phyloP scores from a whole-genome alignment of 257 asterid genomes.

The Ilex asprella region DNA sequence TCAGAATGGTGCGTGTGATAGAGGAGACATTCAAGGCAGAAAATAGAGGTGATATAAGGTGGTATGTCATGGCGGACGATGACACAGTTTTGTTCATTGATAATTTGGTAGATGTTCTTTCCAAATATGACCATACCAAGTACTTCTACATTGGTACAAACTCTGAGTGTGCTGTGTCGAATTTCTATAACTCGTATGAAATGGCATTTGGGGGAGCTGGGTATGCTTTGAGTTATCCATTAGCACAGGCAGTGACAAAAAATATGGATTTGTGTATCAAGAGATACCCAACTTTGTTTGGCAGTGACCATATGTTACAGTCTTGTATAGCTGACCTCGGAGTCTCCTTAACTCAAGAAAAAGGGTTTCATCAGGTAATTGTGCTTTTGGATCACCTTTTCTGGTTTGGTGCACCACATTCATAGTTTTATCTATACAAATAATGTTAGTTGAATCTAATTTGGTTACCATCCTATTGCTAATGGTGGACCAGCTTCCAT shows the following conservation, averaged over 20 bases:
- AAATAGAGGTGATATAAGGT: neutral
- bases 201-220: constrained; percentile 83
- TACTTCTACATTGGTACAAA: constrained; percentile 48
- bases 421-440: neutral
- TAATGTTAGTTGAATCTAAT: neutral
- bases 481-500: too few relatives aligned
- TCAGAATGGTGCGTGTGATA: constrained; percentile 54
- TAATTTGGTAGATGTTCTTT: constrained; percentile 44
- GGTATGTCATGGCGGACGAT: constrained; percentile 64
- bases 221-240: constrained; percentile 43
- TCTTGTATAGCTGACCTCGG: constrained; percentile 51
- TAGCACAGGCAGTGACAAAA: constrained; percentile 42
- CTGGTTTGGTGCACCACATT: neutral
- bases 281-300: constrained; percentile 29
- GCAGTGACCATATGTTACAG: constrained; percentile 38
- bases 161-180: constrained; percentile 52
- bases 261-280: constrained; percentile 42
- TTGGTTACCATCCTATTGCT: neutral
- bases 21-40: constrained; percentile 43
- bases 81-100: constrained; percentile 60
- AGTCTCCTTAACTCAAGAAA: constrained; percentile 35
- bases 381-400: neutral
- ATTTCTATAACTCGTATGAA: constrained; percentile 41
- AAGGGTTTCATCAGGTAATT: constrained; percentile 42
- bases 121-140: constrained; percentile 43